A percentile compares a stretch with the other conserved stretches of the same genome.
These are phyloP conservation scores for Colletotrichum tamarilloi DNA, from an alignment of 2,329 filamentous ascomycete genomes.

Conservation along the genomic window DNA sequence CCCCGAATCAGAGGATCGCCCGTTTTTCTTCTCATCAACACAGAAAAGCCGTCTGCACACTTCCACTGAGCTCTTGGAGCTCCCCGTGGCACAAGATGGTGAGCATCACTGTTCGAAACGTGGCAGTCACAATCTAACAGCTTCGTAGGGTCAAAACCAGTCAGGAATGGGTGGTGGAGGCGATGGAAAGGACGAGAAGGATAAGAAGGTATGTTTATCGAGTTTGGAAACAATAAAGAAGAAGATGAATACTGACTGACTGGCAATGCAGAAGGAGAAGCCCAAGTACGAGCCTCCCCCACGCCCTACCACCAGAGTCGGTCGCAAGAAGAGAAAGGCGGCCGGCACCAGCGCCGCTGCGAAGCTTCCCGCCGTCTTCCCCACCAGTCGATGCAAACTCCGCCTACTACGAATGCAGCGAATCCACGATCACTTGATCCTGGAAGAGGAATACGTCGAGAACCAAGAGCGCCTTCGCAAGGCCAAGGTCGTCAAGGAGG, in stretches of 20 bases:
- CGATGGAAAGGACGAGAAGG: slow-evolving; percentile 86
- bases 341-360: slow-evolving; percentile 93
- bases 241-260: slow-evolving; percentile 16
- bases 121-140: slow-evolving; percentile 29
- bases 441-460: slow-evolving; percentile 99
- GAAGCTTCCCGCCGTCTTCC: slow-evolving; percentile 93
- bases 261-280: slow-evolving; percentile 86
- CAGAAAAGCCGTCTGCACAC: background rate
- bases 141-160: slow-evolving; percentile 80
- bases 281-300: slow-evolving; percentile 99
- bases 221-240: background rate
- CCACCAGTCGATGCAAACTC: slow-evolving; percentile 97
- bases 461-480: slow-evolving; percentile 97
- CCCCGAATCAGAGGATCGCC: background rate
- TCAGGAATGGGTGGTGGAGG: slow-evolving; percentile 85
- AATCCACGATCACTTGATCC: slow-evolving; percentile 94
- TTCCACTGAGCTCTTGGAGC: slow-evolving; percentile 24
- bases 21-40: background rate
- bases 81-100: slow-evolving; percentile 43
- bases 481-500: slow-evolving; percentile 84
- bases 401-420: slow-evolving; percentile 97
- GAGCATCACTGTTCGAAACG: slow-evolving; percentile 11
- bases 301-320: slow-evolving; percentile 94
- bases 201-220: slow-evolving; percentile 81
- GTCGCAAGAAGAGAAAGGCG: slow-evolving; percentile 97